Evolutionary conservation across 371 early-diverging fungal genomes (phyloP), one percentile per base, ranked within the genome.

Genomic region (Phascolomyces articulosus): DNA sequence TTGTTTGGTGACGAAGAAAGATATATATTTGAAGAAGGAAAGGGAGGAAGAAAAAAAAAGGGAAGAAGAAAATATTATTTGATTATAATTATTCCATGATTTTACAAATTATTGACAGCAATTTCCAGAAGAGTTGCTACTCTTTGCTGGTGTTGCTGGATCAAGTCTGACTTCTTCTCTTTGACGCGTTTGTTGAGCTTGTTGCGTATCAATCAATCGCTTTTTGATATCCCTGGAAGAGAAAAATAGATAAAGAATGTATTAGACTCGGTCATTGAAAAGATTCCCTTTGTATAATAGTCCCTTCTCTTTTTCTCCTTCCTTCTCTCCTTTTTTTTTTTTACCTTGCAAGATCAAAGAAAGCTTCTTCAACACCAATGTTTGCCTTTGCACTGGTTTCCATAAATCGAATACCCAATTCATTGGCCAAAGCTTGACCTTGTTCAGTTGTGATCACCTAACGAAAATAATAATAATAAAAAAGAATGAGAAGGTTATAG

Each of bases 381-480:
- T 96, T 95, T 69, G 95, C 92, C 83, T 98, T 98, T 64, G 99
- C 98, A 69, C 93, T 92, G 55, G 99, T 98, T 80, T 98, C 98
- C 78, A 96, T 83, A 74, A 96, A 97, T 67, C 91, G 88, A 75
- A 99, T 93, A 51, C 87, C 85, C 40, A 95, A 88, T 70, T 93
- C 89, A 66, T 92, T 90, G 40, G 97, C 96, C 58, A 97, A 87
- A 29, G 90, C 89, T 83, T 95, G 86, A 16, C 93, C 93, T 75
- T 89, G 90, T 65, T 92, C 93, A 67, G 79, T 88, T 47, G 87
- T 68, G 44, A 94, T 85, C 16, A 86, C 90, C 87, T 88, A 68
- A n/a, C n/a, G n/a, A n/a, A n/a, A n/a, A n/a, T 27, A 44, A 44
- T 16, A 18, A 7, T n/a, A 41, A 16, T 9, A 6, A 31, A 31